phyloP scores from a whole-genome alignment of 2,329 filamentous ascomycete genomes.

The Trichothecium roseum region DNA sequence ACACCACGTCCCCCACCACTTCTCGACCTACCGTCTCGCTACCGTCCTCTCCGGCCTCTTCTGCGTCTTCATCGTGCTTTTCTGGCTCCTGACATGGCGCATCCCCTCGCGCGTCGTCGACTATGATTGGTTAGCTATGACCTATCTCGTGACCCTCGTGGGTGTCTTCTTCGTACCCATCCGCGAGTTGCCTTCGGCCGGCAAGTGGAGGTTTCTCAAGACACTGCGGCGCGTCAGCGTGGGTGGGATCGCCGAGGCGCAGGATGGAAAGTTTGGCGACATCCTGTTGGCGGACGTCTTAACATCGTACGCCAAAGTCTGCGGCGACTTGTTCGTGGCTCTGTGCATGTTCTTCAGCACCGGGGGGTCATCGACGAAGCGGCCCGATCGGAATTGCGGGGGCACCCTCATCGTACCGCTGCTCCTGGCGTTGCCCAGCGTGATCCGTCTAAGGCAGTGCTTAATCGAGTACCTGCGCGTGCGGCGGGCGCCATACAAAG shows the following conservation, averaged over 20 bases:
- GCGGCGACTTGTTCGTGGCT: constrained; percentile 80
- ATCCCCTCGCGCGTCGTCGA: constrained; percentile 57
- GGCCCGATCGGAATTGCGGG: constrained; percentile 74
- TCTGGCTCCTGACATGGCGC: constrained; percentile 73
- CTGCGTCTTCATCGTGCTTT: constrained; percentile 60
- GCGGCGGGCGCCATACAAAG: constrained; percentile 42
- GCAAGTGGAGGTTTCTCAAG: constrained; percentile 64
- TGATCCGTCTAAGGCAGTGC: constrained; percentile 86
- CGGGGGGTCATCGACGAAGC: constrained; percentile 63
- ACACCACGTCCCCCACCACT: constrained; percentile 63
- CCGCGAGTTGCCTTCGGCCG: constrained; percentile 54
- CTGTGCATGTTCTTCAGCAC: constrained; percentile 81
- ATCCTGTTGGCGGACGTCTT: constrained; percentile 87
- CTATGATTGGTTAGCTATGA: constrained; percentile 80
- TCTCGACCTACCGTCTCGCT: constrained; percentile 78
- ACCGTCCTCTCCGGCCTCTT: constrained; percentile 65
- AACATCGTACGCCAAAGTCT: constrained; percentile 87
- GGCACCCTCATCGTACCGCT: constrained; percentile 71
- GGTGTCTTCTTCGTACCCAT: constrained; percentile 65
- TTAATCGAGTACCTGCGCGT: constrained; percentile 78
- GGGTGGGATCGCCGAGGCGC: constrained; percentile 75
- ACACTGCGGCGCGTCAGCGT: constrained; percentile 70
- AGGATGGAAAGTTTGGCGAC: constrained; percentile 91
- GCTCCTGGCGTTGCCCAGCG: constrained; percentile 70
- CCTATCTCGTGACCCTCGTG: constrained; percentile 65